Evolutionary conservation across 179 eudicot genomes (phyloP), one percentile per base, ranked within the genome.

Genomic region (Camellia oleifera): DNA sequence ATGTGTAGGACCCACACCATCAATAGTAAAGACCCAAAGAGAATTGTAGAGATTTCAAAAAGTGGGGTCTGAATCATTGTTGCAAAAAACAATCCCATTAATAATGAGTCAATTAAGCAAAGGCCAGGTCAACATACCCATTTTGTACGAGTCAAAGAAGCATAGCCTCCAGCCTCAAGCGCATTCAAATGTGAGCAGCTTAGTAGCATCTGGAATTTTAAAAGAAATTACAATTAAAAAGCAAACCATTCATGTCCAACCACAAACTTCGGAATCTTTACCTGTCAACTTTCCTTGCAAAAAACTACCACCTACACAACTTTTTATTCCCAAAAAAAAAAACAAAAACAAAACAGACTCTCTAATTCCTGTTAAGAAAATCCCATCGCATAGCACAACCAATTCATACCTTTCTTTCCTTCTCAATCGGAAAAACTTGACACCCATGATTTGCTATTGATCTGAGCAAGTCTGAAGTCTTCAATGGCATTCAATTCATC

Each of bases 401-500:
- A 56, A 42, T 56, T 56, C 56, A 42, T 23, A 77, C 45, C 44
- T 56, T 46, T 15, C 52, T 53, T 45, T 18, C 52, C 44, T 26
- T 3, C 15, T 18, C 10, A 23, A 26, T 72, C 40, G 5, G 14
- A 53, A 6, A 20, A 74, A 57, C 5, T 14, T 26, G 48, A 56
- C 14, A 26, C 57, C 56, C n/a, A 26, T 17, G 13, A 9, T 17
- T 11, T 0, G 10, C 13, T 7, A n/a, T 78, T 58, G 50, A 67
- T 53, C 57, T 52, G 61, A 26, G 46, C 40, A 32, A 32, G 40
- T 32, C 40, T 32, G 40, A 72, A 26, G 44, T 26, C 13, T 0
- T 44, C 67, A 81, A 82, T 82, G 85, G 72, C 78, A 0, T 67
- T 73, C 78, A 84, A 66, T 54, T 64, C 83, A 61, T 85, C 84